Evolutionary conservation across 352 stramenopile genomes (phyloP).

Genomic region (Globisporangium cederbergense): DNA sequence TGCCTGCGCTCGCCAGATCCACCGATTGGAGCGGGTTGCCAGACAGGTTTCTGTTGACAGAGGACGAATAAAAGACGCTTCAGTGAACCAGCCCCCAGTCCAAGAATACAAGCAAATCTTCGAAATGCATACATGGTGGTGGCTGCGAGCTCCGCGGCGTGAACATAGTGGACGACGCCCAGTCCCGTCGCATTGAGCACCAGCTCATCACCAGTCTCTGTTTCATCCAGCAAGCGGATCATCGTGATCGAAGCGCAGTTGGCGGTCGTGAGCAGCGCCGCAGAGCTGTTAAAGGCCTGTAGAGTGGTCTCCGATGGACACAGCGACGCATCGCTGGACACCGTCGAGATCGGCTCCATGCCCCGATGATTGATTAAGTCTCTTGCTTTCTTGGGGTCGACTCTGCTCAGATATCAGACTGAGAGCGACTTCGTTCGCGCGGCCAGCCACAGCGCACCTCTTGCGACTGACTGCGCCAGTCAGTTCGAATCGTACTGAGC

Average conservation of each 20-base stretch:
- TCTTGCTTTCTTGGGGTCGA: background rate
- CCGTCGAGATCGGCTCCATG: background rate
- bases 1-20: constrained; percentile 3
- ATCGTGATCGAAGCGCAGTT: constrained; percentile 2
- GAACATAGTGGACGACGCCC: constrained; percentile 8
- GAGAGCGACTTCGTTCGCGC: background rate
- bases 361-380: background rate
- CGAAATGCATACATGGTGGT: background rate
- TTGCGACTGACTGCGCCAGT: too few relatives aligned
- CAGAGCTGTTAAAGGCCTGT: background rate
- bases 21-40: constrained; percentile 12
- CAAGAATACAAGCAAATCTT: background rate
- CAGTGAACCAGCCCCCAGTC: background rate
- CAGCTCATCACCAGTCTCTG: background rate
- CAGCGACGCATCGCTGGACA: background rate
- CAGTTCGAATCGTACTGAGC: background rate
- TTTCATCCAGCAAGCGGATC: background rate
- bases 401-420: constrained; percentile 1
- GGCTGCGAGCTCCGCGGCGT: background rate
- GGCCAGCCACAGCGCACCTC: too few relatives aligned
- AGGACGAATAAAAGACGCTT: background rate
- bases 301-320: constrained; percentile 9
- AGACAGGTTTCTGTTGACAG: constrained; percentile 9
- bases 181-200: constrained; percentile 7
- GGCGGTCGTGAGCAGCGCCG: background rate